These are phyloP conservation scores for Phytopythium litorale DNA, from an alignment of 352 stramenopile genomes.

Conservation along the genomic window DNA sequence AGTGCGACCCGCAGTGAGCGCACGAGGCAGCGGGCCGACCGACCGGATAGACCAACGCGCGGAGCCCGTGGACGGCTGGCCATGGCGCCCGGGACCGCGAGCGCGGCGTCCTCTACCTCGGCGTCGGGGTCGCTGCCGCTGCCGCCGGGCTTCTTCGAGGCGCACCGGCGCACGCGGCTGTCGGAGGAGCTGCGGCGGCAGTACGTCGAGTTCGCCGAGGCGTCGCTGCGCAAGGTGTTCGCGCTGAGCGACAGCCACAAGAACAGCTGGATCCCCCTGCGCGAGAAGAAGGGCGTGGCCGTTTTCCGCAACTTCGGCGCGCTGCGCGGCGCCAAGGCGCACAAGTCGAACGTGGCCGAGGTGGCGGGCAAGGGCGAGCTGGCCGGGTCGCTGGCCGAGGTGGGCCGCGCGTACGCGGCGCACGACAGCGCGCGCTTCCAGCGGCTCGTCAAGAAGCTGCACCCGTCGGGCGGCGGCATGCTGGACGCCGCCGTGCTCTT, in stretches of 20 bases:
- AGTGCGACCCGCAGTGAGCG: no score
- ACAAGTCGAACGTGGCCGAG: conserved; percentile 80
- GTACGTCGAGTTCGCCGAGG: conserved; percentile 79
- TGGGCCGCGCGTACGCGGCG: conserved; percentile 69
- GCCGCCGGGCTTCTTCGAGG: conserved; percentile 73
- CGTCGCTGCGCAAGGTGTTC: conserved; percentile 82
- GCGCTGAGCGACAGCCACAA: conserved; percentile 73
- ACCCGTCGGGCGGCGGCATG: conserved; percentile 35
- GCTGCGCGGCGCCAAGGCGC: conserved; percentile 41
- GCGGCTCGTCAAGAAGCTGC: conserved; percentile 81
- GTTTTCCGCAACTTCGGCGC: conserved; percentile 79
- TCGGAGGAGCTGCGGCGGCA: conserved; percentile 68
- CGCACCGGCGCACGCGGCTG: conserved; percentile 36
- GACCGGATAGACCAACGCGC: no score
- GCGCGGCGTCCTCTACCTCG: not conserved
- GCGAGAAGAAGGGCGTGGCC: conserved; percentile 78
- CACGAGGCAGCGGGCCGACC: no score
- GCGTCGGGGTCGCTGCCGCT: conserved; percentile 62
- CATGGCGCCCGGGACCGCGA: not conserved
- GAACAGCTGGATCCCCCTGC: conserved; percentile 83
- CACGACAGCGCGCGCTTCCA: conserved; percentile 77
- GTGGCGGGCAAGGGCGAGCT: conserved; percentile 70
- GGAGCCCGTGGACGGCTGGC: no score
- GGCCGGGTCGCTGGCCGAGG: conserved; percentile 64
- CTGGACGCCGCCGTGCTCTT: conserved; percentile 77